Base-by-base conservation (phyloP, 805 yeast genomes). In the Isabelozyma rhagii region DNA sequence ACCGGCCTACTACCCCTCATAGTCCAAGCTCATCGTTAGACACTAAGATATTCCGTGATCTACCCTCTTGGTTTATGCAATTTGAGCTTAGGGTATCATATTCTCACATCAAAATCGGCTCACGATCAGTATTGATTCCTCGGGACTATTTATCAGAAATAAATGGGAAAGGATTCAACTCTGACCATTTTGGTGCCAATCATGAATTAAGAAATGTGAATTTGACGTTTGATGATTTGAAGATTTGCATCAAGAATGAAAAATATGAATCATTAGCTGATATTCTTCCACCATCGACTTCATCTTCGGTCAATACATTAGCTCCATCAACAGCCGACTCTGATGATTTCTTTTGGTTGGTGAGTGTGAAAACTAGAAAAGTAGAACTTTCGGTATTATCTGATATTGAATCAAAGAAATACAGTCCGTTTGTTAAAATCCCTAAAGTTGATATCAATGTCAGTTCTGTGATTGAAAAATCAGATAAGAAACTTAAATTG, bases 91-190 rank as follows among this genome's bases (percentile, higher is more conserved):
- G 46, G 7, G 28, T 64, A 13, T 45, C 50, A n/a, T 47, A 53
- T 5, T 39, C 59, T 21, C 53, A 53, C 8, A 39, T 74, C 4
- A 48, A 53, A 29, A 46, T 74, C 10, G 78, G 77, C 0, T 70
- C 78, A 2, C 56, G 76, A 17, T 72, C 77, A 7, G 67, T 73
- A 1, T 58, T 74, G 38, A 65, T 73, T 7, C 72, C 68, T 18
- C 44, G 51, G 13, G 59, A 62, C 5, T 45, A 53, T 25, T 42
- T 63, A 11, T 43, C 57, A 21, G 34, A 49, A n/a, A 41, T 51
- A 28, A 38, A 44, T 10, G 60, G 51, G 8, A 51, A 51, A 27
- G 53, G 53, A 43, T 48, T 56, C 41, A 44, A 51, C 36, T 43
- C 54, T 14, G 63, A 65, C 52, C 43, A 57, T 46, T 41, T 52